Conservation (phyloP, 345 rosid species). For the Rubroshorea leprosula region DNA sequence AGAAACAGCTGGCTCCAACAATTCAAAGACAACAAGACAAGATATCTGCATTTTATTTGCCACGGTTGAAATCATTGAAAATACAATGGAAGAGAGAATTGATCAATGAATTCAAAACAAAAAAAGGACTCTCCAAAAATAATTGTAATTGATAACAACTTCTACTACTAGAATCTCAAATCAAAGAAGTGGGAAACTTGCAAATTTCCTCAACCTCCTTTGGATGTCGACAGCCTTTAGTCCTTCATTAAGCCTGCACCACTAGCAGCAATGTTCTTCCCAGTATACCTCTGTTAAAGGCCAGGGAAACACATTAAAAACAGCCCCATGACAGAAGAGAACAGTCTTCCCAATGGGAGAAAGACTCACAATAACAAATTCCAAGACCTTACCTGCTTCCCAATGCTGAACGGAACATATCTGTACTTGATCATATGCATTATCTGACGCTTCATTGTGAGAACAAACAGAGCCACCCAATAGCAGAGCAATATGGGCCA, state of each 20-base stretch:
- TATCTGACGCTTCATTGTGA: constrained; percentile 73
- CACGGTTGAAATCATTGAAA: no score
- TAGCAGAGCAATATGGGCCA: constrained; percentile 71
- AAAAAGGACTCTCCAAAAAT: no score
- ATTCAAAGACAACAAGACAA: no score
- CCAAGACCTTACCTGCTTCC: constrained; percentile 51
- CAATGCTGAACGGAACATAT: constrained; percentile 54
- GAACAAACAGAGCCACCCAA: constrained; percentile 61
- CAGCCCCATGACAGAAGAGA: background rate
- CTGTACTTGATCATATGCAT: constrained; percentile 69
- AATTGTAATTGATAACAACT: no score
- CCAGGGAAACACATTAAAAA: no score
- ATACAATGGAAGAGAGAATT: no score
- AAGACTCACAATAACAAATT: background rate
- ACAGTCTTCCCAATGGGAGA: no score
- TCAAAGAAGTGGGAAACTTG: constrained; percentile 8
- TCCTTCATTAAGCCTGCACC: constrained; percentile 27
- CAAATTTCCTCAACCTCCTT: constrained; percentile 2
- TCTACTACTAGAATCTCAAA: constrained; percentile 4
- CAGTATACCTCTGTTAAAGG: constrained; percentile 32
- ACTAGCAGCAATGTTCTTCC: constrained; percentile 29
- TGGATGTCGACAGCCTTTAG: constrained; percentile 24
- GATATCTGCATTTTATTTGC: no score
- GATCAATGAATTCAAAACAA: no score
- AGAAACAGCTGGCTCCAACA: no score